These are phyloP conservation scores for Phytophthora kernoviae DNA, from an alignment of 352 stramenopile genomes.

Conservation along the genomic window DNA sequence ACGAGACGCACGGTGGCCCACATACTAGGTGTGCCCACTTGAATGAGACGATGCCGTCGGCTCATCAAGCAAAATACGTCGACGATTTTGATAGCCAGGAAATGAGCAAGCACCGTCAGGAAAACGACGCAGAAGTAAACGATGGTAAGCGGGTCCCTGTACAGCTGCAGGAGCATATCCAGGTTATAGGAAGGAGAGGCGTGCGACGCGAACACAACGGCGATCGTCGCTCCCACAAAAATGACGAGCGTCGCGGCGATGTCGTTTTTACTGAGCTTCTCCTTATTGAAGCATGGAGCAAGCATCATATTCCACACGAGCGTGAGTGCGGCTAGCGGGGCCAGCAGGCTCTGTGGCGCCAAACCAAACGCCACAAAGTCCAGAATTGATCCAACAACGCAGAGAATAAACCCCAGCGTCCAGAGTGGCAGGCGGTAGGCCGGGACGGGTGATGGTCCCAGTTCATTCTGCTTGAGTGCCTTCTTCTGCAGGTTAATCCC, in stretches of 20 bases:
- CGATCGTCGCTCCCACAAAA: constrained; percentile 80
- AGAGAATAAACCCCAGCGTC: constrained; percentile 84
- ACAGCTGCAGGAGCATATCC: constrained; percentile 78
- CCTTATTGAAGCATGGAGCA: constrained; percentile 87
- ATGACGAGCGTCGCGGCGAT: constrained; percentile 84
- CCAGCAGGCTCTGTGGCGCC: constrained; percentile 87
- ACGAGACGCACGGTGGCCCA: constrained; percentile 78
- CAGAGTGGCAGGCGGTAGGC: constrained; percentile 85
- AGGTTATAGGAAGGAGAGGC: constrained; percentile 85
- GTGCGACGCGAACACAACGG: constrained; percentile 84
- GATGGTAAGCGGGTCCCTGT: constrained; percentile 74
- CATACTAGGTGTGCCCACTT: constrained; percentile 60
- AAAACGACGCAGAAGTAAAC: constrained; percentile 54
- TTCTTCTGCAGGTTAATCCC: constrained; percentile 89
- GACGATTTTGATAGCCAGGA: constrained; percentile 68
- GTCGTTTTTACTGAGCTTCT: constrained; percentile 82
- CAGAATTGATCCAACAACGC: constrained; percentile 79
- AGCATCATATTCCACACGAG: constrained; percentile 94
- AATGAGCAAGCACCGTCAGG: constrained; percentile 50
- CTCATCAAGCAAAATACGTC: constrained; percentile 74
- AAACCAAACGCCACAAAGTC: constrained; percentile 93
- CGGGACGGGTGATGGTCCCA: constrained; percentile 42
- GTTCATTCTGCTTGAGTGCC: constrained; percentile 84
- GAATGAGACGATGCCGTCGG: constrained; percentile 75
- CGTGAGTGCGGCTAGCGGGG: constrained; percentile 86